A percentile compares a stretch with the other conserved stretches of the same genome.
phyloP scores from a whole-genome alignment of 768 basidiomycete species.

The Rhodotorula kratochvilovae region DNA sequence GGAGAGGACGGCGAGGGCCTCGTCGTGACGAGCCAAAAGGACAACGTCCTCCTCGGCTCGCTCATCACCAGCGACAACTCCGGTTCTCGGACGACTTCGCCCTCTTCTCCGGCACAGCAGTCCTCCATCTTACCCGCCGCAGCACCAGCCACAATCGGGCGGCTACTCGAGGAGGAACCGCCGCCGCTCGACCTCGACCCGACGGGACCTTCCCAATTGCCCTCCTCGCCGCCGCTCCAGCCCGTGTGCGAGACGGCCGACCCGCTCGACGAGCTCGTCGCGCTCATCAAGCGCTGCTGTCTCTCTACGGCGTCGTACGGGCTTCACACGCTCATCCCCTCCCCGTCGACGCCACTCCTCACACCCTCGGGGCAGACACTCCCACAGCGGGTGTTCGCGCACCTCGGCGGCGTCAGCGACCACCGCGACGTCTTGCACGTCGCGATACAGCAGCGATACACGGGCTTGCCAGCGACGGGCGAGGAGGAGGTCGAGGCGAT shows the following conservation, averaged over 20 bases:
- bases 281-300: neutral
- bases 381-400: slow-evolving; percentile 29
- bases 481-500: neutral
- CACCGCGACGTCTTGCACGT: slow-evolving; percentile 32
- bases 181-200: slow-evolving; percentile 15
- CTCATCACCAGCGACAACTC: slow-evolving; percentile 10
- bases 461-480: neutral
- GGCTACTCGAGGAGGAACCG: slow-evolving; percentile 7
- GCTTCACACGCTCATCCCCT: slow-evolving; percentile 26
- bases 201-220: neutral
- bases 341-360: slow-evolving; percentile 23
- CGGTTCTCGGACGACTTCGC: no score
- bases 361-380: slow-evolving; percentile 26
- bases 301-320: slow-evolving; percentile 29
- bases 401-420: slow-evolving; percentile 31
- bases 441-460: slow-evolving; percentile 18
- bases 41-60: slow-evolving; percentile 14
- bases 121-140: no score
- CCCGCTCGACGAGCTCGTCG: slow-evolving; percentile 4
- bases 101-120: no score
- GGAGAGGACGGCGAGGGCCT: slow-evolving; percentile 19
- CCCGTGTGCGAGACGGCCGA: neutral
- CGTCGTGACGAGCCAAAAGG: slow-evolving; percentile 10
- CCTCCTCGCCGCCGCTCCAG: neutral
- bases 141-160: neutral